phyloP scores from a whole-genome alignment of 345 rosid genomes.

The Litchi chinensis region DNA sequence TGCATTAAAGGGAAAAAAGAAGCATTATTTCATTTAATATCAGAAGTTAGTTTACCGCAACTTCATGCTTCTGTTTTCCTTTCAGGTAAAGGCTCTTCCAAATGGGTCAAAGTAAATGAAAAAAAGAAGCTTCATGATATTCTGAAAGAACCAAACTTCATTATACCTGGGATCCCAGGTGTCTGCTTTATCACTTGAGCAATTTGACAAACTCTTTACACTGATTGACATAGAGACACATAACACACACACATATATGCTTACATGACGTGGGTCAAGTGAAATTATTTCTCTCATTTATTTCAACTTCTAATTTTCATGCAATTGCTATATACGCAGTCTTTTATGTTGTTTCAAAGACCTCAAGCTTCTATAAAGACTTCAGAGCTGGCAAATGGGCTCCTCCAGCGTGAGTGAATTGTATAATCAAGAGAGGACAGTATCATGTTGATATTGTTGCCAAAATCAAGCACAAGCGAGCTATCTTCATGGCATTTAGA shows the following conservation, averaged over 20 bases:
- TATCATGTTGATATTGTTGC: background rate
- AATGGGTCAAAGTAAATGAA: slow-evolving; percentile 79
- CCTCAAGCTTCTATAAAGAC: slow-evolving; percentile 60
- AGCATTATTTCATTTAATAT: background rate
- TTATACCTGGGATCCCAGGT: slow-evolving; percentile 86
- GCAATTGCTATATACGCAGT: slow-evolving; percentile 39
- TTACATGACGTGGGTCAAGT: background rate
- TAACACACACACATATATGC: background rate
- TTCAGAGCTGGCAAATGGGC: slow-evolving; percentile 74
- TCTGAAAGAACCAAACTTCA: slow-evolving; percentile 59
- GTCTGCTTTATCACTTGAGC: background rate
- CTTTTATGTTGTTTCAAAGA: slow-evolving; percentile 69
- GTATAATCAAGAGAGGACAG: background rate
- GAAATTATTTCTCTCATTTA: background rate
- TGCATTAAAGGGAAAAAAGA: background rate
- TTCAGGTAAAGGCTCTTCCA: slow-evolving; percentile 43
- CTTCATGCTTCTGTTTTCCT: background rate
- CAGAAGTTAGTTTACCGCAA: background rate
- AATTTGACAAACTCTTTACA: background rate
- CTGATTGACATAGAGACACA: background rate
- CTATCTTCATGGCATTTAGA: background rate
- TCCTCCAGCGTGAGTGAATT: slow-evolving; percentile 27
- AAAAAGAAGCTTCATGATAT: slow-evolving; percentile 63
- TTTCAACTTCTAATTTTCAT: slow-evolving; percentile 3
- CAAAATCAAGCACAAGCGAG: background rate